These are phyloP conservation scores for Tetrapisispora phaffii DNA, from an alignment of 805 yeast genomes.

Conservation along the genomic window DNA sequence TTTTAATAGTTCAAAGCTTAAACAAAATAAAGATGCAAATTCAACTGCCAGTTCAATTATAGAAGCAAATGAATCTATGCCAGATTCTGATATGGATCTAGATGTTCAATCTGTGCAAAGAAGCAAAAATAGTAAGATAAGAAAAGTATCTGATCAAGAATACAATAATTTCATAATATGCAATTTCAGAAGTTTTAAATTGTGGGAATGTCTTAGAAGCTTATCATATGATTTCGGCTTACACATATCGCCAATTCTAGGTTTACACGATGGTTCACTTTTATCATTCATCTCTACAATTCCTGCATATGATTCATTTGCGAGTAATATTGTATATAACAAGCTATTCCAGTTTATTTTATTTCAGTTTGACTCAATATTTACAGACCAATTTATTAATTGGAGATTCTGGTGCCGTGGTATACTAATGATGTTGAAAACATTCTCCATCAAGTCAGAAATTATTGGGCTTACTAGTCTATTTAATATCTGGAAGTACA, in stretches of 20 bases:
- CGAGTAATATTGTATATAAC: conserved; percentile 23
- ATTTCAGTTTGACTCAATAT: conserved; percentile 13
- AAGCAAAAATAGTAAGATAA: not conserved
- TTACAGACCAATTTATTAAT: conserved; percentile 9
- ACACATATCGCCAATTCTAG: conserved; percentile 7
- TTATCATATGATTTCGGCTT: conserved; percentile 11
- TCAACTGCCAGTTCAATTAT: not conserved
- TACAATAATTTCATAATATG: conserved; percentile 18
- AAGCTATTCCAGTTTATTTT: conserved; percentile 18
- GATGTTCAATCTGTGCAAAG: not conserved
- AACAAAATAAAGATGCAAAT: conserved; percentile 4
- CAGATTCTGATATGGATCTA: not conserved
- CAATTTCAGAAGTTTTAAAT: conserved; percentile 16
- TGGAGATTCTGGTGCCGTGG: conserved; percentile 25
- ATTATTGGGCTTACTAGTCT: conserved; percentile 16
- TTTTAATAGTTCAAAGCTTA: conserved; percentile 3
- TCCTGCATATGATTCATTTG: conserved; percentile 21
- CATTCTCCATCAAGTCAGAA: conserved; percentile 20
- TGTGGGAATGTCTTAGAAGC: conserved; percentile 21
- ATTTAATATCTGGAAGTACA: conserved; percentile 23
- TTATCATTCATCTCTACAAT: conserved; percentile 14
- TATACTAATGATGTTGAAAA: conserved; percentile 17
- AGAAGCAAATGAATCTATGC: conserved; percentile 4
- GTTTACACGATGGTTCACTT: conserved; percentile 18
- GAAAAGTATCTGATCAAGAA: not conserved